Evolutionary conservation across 202 grass and related monocot genomes (phyloP), one percentile per base, ranked within the genome.

Genomic region (Musa balbisiana): DNA sequence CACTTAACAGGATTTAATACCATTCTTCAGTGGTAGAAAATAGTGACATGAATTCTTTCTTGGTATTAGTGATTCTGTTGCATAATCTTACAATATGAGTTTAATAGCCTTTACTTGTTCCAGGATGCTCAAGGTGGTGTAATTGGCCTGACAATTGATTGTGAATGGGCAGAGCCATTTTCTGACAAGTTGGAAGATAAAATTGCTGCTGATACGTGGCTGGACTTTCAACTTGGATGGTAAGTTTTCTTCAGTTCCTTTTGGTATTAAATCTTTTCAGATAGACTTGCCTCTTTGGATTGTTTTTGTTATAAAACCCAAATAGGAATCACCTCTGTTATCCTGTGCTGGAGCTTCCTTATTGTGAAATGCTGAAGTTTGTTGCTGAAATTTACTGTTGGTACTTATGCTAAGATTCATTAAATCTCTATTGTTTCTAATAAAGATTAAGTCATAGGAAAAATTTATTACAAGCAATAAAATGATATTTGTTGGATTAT

Each of bases 181-280:
- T 99, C 95, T 26, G 89, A 90, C 27, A 92, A 88, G 69, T 64
- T 62, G 11, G 87, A 99, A 83, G 91, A 99, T 84, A 79, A 87
- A 72, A 80, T 80, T 74, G 95, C 95, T 80, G 55, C 95, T 67
- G 78, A 86, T 52, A 88, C 89, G 72, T 81, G 95, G 80, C 43
- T 99, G 66, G 89, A 94, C 55, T 99, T 99, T 88, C 91, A 99
- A 69, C 80, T 99, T 80, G 95, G 95, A 86, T 99, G 95, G 95
- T 99, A 89, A 52, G 53, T 85, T 52, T 3, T 56, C 70, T 76
- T 59, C 73, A 68, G 12, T 58, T 74, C 43, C 62, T 29, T 13
- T 53, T 59, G 5, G 6, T 4, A 22, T 23, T 52, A 16, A 62
- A 2, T 56, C 3, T 55, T 19, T 75, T 53, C 23, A 73, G 29